Conservation (phyloP, 139 green algal species). For the Astrephomene gubernaculifera region DNA sequence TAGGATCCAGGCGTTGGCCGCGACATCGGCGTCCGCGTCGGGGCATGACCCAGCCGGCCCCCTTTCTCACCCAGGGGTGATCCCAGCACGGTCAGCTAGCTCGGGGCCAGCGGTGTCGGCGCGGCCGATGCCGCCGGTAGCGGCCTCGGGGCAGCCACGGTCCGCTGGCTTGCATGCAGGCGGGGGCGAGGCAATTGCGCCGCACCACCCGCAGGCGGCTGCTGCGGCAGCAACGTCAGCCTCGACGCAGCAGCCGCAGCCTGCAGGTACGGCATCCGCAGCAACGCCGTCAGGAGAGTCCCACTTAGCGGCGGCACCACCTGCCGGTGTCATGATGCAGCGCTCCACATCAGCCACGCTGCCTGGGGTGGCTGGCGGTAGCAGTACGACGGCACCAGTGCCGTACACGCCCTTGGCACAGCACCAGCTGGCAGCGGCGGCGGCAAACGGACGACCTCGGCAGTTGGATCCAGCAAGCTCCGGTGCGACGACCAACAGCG, state of each 20-base stretch:
- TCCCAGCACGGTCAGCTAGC: not conserved
- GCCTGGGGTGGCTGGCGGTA: constrained; percentile 6
- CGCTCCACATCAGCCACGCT: constrained; percentile 37
- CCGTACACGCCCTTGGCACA: constrained; percentile 17
- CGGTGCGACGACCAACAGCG: too few species aligned
- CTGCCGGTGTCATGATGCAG: constrained; percentile 13
- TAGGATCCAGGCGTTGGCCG: not conserved
- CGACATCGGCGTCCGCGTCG: not conserved
- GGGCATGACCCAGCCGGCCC: not conserved
- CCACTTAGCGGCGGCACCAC: constrained; percentile 3
- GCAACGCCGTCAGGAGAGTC: not conserved
- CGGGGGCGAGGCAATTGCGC: too few species aligned
- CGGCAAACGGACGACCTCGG: constrained; percentile 37
- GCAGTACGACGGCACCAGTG: not conserved
- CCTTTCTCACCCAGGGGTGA: not conserved
- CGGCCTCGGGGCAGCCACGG: too few species aligned
- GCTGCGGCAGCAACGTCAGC: not conserved
- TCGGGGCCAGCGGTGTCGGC: constrained; percentile 1
- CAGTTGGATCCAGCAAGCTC: constrained; percentile 28
- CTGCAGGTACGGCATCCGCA: not conserved
- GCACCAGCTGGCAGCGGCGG: constrained; percentile 29
- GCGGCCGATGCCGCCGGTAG: too few species aligned
- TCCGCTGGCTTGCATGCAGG: too few species aligned
- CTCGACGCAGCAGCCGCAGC: constrained; percentile 13
- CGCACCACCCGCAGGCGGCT: not conserved